These are phyloP conservation scores for Sistotremastrum suecicum DNA, from an alignment of 768 basidiomycete genomes.

Conservation along the genomic window DNA sequence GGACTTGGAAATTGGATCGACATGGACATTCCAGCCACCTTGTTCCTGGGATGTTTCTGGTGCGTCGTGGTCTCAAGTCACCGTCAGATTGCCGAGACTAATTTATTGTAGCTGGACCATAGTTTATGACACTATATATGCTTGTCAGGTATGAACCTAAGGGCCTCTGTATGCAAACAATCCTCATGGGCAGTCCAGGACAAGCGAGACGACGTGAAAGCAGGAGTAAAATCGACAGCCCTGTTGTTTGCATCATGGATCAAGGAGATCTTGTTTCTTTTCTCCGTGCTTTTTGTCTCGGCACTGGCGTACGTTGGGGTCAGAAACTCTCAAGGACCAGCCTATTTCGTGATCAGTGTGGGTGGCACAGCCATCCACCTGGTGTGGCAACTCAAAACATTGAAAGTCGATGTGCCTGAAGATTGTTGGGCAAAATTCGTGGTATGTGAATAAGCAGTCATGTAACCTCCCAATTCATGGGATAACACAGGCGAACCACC, in stretches of 20 bases:
- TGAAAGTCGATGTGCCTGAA: conserved; percentile 10
- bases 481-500: too few relatives aligned
- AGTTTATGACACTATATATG: conserved; percentile 47
- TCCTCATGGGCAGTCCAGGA: conserved; percentile 17
- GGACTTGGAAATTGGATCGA: background rate
- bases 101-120: conserved; percentile 20
- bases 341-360: conserved; percentile 5
- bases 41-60: conserved; percentile 1
- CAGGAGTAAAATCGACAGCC: conserved; percentile 48
- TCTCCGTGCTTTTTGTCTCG: conserved; percentile 17
- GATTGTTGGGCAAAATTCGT: conserved; percentile 10
- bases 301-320: conserved; percentile 15
- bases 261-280: conserved; percentile 27
- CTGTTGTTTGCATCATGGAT: conserved; percentile 38
- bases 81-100: background rate
- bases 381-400: conserved; percentile 12
- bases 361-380: conserved; percentile 11
- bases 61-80: conserved; percentile 3
- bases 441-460: background rate
- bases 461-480: too few relatives aligned
- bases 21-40: conserved; percentile 1
- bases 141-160: conserved; percentile 22
- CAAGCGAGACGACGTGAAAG: conserved; percentile 40
- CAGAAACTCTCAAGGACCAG: conserved; percentile 13
- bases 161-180: too few relatives aligned